phyloP scores from a whole-genome alignment of 805 yeast genomes.

The Kodamaea laetipori region DNA sequence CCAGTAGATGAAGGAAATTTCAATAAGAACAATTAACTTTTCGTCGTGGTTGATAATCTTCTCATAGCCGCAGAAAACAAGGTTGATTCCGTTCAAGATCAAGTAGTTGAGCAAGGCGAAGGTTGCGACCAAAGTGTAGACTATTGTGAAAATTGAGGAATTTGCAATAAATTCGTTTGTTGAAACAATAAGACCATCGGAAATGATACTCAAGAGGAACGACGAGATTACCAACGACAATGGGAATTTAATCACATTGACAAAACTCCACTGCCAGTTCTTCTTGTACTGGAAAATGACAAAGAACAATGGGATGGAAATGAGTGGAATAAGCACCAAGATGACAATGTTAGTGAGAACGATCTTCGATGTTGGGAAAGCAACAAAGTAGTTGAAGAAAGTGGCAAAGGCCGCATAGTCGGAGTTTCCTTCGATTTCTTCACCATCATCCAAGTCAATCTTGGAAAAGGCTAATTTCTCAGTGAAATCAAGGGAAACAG shows the following conservation, averaged over 20 bases:
- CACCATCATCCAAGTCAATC: conserved; percentile 32
- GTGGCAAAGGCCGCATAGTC: conserved; percentile 63
- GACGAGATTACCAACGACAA: conserved; percentile 52
- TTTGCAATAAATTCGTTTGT: conserved; percentile 38
- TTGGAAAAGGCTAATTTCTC: conserved; percentile 38
- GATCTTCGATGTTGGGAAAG: conserved; percentile 54
- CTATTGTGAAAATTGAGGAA: conserved; percentile 42
- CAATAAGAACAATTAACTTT: conserved; percentile 58
- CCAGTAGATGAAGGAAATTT: conserved; percentile 63
- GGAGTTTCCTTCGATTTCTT: conserved; percentile 5
- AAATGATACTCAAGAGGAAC: conserved; percentile 27
- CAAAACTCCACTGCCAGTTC: conserved; percentile 45
- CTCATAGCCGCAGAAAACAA: conserved; percentile 30
- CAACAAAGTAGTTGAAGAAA: conserved; percentile 57
- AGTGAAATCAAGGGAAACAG: conserved; percentile 64
- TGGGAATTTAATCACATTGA: conserved; percentile 59
- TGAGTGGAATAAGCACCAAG: conserved; percentile 56
- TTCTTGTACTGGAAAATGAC: conserved; percentile 49
- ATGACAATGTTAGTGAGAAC: conserved; percentile 54
- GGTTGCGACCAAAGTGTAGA: conserved; percentile 44
- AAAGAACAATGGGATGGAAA: conserved; percentile 48
- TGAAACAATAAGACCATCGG: conserved; percentile 21
- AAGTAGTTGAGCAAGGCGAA: conserved; percentile 57
- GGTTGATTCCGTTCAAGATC: conserved; percentile 49
- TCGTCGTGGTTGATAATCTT: conserved; percentile 49